A percentile compares a stretch with the other conserved stretches of the same genome.
Conservation (phyloP, 805 yeast genomes). For the Wickerhamomyces tratensis region DNA sequence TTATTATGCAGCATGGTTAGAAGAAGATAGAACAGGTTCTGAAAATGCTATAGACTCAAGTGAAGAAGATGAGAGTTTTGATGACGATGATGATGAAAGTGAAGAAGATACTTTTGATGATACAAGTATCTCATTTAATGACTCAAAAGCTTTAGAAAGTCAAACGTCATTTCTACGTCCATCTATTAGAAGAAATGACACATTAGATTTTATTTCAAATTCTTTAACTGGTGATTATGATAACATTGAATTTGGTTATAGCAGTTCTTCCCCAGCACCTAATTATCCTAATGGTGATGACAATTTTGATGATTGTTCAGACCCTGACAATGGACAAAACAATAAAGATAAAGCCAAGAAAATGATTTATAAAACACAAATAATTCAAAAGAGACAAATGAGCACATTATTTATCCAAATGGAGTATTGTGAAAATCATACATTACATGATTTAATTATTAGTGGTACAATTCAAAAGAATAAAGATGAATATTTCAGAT, state of each 20-base stretch:
- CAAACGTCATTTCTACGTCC: constrained; percentile 16
- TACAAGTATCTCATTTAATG: constrained; percentile 1
- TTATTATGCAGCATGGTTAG: constrained; percentile 96
- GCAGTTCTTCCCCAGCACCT: constrained; percentile 19
- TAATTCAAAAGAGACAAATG: constrained; percentile 21
- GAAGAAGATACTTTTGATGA: constrained; percentile 4
- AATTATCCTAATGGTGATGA: constrained; percentile 9
- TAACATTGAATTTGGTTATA: constrained; percentile 42
- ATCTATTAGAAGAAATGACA: constrained; percentile 21
- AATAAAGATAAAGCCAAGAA: constrained; percentile 11
- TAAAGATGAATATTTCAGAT: constrained; percentile 80
- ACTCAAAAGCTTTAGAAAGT: not conserved
- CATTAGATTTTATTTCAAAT: constrained; percentile 60
- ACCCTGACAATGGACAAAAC: constrained; percentile 14
- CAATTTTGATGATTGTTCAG: constrained; percentile 12
- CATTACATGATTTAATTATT: constrained; percentile 72
- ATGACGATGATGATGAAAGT: constrained; percentile 7
- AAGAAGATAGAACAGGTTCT: constrained; percentile 40
- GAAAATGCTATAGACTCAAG: constrained; percentile 24
- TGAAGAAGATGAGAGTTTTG: constrained; percentile 20
- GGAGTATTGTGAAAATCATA: constrained; percentile 97
- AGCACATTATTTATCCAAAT: constrained; percentile 89
- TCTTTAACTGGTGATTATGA: constrained; percentile 43
- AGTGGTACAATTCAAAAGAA: constrained; percentile 62
- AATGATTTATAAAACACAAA: not conserved